phyloP scores from a whole-genome alignment of 2,329 filamentous ascomycete genomes.

The Sordariomycetes sp. region DNA sequence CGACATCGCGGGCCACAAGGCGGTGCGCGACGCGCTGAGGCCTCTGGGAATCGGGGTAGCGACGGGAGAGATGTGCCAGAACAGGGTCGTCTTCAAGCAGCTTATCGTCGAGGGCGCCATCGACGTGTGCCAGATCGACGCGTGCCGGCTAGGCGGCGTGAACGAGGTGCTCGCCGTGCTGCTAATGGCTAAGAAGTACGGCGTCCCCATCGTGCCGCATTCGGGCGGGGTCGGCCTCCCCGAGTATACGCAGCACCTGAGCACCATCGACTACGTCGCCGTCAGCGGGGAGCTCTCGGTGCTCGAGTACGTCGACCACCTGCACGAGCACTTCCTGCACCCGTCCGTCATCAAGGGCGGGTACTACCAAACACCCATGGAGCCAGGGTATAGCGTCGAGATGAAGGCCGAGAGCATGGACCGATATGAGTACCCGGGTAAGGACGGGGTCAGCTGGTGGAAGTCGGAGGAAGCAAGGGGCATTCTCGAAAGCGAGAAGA shows the following conservation, averaged over 20 bases:
- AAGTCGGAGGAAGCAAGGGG: conserved; percentile 62
- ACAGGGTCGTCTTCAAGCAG: conserved; percentile 90
- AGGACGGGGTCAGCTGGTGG: conserved; percentile 77
- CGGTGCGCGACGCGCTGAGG: conserved; percentile 66
- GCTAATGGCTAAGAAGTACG: conserved; percentile 68
- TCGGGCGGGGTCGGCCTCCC: conserved; percentile 81
- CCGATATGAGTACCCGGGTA: conserved; percentile 60
- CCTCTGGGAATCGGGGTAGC: conserved; percentile 70
- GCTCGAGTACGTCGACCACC: conserved; percentile 82
- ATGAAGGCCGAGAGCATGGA: conserved; percentile 89
- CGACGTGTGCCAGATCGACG: conserved; percentile 82
- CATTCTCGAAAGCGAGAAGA: conserved; percentile 53
- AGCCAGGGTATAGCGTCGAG: conserved; percentile 83
- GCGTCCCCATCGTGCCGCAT: conserved; percentile 76
- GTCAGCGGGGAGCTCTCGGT: conserved; percentile 71
- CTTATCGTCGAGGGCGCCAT: conserved; percentile 68
- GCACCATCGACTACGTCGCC: conserved; percentile 84
- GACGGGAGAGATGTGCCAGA: conserved; percentile 92
- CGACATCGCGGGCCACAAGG: conserved; percentile 79
- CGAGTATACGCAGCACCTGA: conserved; percentile 88
- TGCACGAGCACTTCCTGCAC: conserved; percentile 87
- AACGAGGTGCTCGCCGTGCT: conserved; percentile 89
- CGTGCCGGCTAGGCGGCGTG: conserved; percentile 77
- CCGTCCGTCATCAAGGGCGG: conserved; percentile 70
- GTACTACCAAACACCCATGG: conserved; percentile 74